These are phyloP conservation scores for Elsinoe batatas DNA, from an alignment of 2,329 filamentous ascomycete genomes.

Conservation along the genomic window DNA sequence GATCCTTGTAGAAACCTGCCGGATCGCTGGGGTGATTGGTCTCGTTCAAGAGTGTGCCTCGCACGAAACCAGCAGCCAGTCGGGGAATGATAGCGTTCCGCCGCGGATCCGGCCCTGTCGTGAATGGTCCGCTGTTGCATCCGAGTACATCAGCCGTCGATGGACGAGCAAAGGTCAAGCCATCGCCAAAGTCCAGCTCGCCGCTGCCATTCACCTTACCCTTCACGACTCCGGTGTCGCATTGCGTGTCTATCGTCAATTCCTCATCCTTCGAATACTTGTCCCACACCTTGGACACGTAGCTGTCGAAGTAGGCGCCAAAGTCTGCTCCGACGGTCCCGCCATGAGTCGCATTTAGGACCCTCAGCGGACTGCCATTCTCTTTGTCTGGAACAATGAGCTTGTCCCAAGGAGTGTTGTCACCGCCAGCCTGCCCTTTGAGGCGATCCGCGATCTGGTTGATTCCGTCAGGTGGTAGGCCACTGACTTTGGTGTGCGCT, in stretches of 20 bases:
- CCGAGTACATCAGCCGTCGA: conserved; percentile 56
- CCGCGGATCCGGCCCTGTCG: conserved; percentile 33
- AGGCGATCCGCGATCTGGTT: conserved; percentile 47
- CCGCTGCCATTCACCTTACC: conserved; percentile 37
- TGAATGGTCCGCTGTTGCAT: conserved; percentile 57
- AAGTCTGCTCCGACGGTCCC: conserved; percentile 42
- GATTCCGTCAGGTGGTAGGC: conserved; percentile 51
- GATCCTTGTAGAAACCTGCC: conserved; percentile 25
- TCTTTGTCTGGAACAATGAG: conserved; percentile 39
- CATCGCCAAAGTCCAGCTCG: conserved; percentile 36
- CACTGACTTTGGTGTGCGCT: conserved; percentile 42
- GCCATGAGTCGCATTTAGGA: conserved; percentile 39
- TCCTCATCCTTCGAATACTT: conserved; percentile 33
- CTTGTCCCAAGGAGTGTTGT: conserved; percentile 55
- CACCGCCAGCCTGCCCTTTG: conserved; percentile 43
- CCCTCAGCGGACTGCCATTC: conserved; percentile 31
- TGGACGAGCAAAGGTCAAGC: conserved; percentile 46
- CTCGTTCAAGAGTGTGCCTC: conserved; percentile 53
- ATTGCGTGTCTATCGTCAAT: conserved; percentile 55
- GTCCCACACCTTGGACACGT: conserved; percentile 44
- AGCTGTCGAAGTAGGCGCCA: conserved; percentile 43
- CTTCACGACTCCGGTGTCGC: conserved; percentile 43
- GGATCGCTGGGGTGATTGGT: conserved; percentile 31
- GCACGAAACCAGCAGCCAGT: conserved; percentile 67
- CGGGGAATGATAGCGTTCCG: conserved; percentile 58